phyloP scores from a whole-genome alignment of 1,284 basidiomycete genomes.

The Boletus hoseneyae region DNA sequence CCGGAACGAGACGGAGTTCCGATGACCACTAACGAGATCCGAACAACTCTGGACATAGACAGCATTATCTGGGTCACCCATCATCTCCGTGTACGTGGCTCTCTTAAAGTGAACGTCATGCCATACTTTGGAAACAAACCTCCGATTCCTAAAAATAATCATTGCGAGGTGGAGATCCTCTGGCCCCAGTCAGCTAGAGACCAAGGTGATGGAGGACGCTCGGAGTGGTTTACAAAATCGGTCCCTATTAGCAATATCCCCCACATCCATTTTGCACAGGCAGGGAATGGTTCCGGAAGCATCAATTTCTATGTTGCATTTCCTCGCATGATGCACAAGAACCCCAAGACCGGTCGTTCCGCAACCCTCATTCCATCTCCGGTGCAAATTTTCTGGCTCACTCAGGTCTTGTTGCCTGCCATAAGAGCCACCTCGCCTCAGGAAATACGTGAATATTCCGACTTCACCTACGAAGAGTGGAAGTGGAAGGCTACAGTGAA shows the following conservation, averaged over 20 bases:
- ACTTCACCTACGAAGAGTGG: constrained; percentile 14
- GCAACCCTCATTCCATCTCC: constrained; percentile 2
- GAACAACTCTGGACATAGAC: constrained; percentile 9
- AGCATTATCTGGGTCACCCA: constrained; percentile 12
- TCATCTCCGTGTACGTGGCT: background rate
- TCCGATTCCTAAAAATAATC: constrained; percentile 10
- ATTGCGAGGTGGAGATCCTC: constrained; percentile 9
- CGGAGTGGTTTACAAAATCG: constrained; percentile 7
- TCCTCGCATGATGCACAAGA: constrained; percentile 11
- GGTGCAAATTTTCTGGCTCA: constrained; percentile 1
- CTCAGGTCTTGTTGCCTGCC: constrained; percentile 8
- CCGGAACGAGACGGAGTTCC: background rate
- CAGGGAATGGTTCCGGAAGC: constrained; percentile 3
- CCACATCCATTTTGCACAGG: constrained; percentile 3
- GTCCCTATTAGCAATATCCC: constrained; percentile 8
- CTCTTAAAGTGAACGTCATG: constrained; percentile 3
- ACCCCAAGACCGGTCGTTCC: background rate
- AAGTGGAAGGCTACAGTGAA: constrained; percentile 13
- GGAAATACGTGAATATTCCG: constrained; percentile 6
- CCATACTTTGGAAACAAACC: constrained; percentile 9
- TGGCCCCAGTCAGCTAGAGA: background rate
- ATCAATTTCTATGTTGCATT: constrained; percentile 12
- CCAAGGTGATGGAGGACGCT: background rate
- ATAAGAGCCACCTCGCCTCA: constrained; percentile 3
- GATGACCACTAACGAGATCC: background rate